Evolutionary conservation across 352 stramenopile species (phyloP).

Genomic region (Ophiocytium majus): DNA sequence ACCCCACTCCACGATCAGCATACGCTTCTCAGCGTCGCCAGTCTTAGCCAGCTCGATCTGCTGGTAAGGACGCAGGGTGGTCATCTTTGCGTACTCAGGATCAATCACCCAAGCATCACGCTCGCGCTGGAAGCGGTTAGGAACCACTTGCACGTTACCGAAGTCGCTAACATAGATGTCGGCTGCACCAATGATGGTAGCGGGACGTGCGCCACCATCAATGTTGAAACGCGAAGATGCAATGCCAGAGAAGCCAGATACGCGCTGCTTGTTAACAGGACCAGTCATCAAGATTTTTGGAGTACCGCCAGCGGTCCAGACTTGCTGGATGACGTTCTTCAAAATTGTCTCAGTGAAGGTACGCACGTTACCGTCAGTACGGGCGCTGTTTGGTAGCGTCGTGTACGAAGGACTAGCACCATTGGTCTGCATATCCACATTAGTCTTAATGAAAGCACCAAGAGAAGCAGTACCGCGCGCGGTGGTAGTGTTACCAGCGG

Average conservation of each 20-base stretch:
- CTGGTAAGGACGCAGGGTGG: neutral
- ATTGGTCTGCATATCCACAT: neutral
- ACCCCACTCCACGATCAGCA: neutral
- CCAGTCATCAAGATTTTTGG: neutral
- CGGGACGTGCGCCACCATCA: too few relatives aligned
- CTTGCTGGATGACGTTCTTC: neutral
- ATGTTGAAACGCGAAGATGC: too few relatives aligned
- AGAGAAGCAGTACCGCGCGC: neutral
- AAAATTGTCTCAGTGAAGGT: neutral
- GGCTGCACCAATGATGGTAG: neutral
- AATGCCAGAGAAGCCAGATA: neutral
- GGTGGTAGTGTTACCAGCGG: neutral
- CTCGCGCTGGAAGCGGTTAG: neutral
- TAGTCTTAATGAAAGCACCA: neutral
- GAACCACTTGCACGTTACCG: neutral
- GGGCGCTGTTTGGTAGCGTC: neutral
- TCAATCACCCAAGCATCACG: neutral
- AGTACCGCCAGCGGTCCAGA: neutral
- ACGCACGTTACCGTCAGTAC: neutral
- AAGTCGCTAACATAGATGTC: conserved; percentile 8
- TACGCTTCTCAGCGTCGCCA: neutral
- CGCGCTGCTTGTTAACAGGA: neutral
- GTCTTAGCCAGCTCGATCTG: conserved; percentile 1
- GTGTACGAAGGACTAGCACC: neutral
- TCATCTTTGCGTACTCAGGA: neutral